Conservation (phyloP, 768 basidiomycete species). For the Leccinum variicolor region DNA sequence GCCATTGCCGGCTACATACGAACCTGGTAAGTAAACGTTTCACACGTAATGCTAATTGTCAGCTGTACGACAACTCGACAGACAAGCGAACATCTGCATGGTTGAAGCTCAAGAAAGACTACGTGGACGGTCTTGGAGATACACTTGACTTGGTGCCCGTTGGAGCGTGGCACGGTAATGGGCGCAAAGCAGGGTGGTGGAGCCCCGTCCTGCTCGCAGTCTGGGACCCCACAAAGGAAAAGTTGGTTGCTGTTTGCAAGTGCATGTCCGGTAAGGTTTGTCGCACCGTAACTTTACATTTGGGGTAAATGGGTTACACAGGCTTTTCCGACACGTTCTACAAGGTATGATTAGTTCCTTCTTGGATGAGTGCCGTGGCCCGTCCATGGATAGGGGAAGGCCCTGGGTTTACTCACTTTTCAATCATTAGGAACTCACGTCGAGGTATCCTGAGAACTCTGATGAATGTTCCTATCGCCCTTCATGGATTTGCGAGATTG, state of each 20-base stretch:
- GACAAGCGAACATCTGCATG: slow-evolving; percentile 86
- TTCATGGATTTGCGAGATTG: slow-evolving; percentile 60
- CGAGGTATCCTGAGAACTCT: slow-evolving; percentile 57
- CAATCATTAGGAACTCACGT: slow-evolving; percentile 50
- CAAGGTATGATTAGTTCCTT: slow-evolving; percentile 41
- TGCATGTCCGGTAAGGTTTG: slow-evolving; percentile 72
- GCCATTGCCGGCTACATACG: slow-evolving; percentile 80
- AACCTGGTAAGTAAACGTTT: slow-evolving; percentile 47
- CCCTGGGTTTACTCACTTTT: slow-evolving; percentile 8
- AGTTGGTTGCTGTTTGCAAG: slow-evolving; percentile 78
- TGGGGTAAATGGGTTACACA: slow-evolving; percentile 22
- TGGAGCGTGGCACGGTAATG: slow-evolving; percentile 88
- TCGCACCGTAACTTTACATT: background rate
- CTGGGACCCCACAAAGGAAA: slow-evolving; percentile 61
- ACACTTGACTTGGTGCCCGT: slow-evolving; percentile 69
- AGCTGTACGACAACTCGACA: slow-evolving; percentile 13
- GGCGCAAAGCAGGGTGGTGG: slow-evolving; percentile 90
- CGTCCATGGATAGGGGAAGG: background rate
- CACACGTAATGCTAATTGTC: background rate
- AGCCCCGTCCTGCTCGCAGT: slow-evolving; percentile 81
- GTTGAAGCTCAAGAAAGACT: slow-evolving; percentile 93
- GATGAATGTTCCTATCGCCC: slow-evolving; percentile 50
- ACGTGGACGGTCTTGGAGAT: slow-evolving; percentile 77
- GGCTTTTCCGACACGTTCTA: slow-evolving; percentile 87
- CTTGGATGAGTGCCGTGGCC: background rate